These are phyloP conservation scores for Hypoxylon sp. DNA, from an alignment of 2,329 filamentous ascomycete species.

Conservation along the genomic window DNA sequence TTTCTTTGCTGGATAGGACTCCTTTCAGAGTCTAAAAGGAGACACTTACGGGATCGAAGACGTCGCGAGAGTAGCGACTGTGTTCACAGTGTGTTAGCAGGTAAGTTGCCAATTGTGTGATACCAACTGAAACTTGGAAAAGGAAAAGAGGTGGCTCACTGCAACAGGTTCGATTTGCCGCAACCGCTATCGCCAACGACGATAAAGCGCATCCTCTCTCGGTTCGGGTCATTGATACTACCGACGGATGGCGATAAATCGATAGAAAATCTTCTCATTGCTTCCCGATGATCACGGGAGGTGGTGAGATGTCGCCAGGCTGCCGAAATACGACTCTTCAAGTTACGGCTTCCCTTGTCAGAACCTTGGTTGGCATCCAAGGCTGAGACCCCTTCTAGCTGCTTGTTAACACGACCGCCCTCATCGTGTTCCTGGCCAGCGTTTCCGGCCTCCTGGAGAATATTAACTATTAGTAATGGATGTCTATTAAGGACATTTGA, in stretches of 20 bases:
- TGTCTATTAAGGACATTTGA: not conserved
- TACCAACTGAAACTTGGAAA: not conserved
- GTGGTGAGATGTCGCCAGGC: constrained; percentile 41
- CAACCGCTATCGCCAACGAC: constrained; percentile 53
- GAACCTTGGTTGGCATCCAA: constrained; percentile 10
- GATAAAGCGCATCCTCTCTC: constrained; percentile 52
- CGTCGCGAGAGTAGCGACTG: constrained; percentile 52
- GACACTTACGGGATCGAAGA: constrained; percentile 46
- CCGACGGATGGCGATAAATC: constrained; percentile 32
- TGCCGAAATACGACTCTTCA: constrained; percentile 46
- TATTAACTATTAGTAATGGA: not conserved
- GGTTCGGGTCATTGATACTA: constrained; percentile 36
- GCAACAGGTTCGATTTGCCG: constrained; percentile 53
- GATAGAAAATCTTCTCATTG: constrained; percentile 21
- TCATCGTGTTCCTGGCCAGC: constrained; percentile 22
- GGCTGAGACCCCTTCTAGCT: constrained; percentile 35
- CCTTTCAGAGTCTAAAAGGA: not conserved
- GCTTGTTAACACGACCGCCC: constrained; percentile 48
- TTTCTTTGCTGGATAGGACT: not conserved
- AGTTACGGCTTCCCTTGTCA: constrained; percentile 35
- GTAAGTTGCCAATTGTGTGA: not conserved
- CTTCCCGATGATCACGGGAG: constrained; percentile 13
- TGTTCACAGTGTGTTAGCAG: constrained; percentile 9
- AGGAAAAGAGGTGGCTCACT: constrained; percentile 41
- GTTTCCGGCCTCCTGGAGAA: constrained; percentile 37